phyloP scores from a whole-genome alignment of 2,329 filamentous ascomycete genomes.

The Stenocarpella maydis region DNA sequence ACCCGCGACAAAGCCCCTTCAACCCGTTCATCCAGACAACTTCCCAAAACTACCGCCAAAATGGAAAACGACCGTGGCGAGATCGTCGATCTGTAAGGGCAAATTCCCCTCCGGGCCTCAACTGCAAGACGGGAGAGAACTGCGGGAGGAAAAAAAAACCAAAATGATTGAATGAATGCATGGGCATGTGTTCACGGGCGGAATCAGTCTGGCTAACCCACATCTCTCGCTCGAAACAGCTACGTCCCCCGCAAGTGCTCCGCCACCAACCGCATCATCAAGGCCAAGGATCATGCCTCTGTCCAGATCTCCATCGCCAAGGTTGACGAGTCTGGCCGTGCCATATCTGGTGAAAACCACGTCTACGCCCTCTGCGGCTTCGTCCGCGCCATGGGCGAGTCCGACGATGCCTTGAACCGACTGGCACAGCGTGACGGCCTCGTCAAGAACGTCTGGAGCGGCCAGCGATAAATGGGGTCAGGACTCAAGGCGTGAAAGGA shows the following conservation, averaged over 20 bases:
- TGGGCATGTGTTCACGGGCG: neutral
- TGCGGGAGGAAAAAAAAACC: constrained; percentile 2
- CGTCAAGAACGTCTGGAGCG: constrained; percentile 96
- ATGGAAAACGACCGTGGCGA: constrained; percentile 99
- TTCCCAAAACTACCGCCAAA: constrained; percentile 60
- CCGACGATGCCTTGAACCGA: constrained; percentile 95
- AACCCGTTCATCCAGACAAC: constrained; percentile 42
- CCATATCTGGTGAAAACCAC: constrained; percentile 93
- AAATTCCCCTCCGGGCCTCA: constrained; percentile 39
- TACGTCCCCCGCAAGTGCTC: constrained; percentile 99
- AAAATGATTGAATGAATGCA: neutral
- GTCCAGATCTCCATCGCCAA: constrained; percentile 98
- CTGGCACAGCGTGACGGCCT: constrained; percentile 95
- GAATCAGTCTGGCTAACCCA: constrained; percentile 40
- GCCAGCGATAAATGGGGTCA: constrained; percentile 61
- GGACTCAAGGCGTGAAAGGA: constrained; percentile 37
- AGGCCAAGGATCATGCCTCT: constrained; percentile 99
- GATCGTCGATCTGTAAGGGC: constrained; percentile 94
- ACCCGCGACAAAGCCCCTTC: constrained; percentile 43
- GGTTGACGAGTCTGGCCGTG: constrained; percentile 98
- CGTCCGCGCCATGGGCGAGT: constrained; percentile 97
- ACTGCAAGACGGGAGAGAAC: constrained; percentile 28
- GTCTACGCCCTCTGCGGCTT: constrained; percentile 97
- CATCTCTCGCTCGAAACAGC: constrained; percentile 55
- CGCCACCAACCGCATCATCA: constrained; percentile 99